Evolutionary conservation across 2,329 filamentous ascomycete species (phyloP), one percentile per base, ranked within the genome.

Genomic region (Stagonosporopsis chrysanthemi): DNA sequence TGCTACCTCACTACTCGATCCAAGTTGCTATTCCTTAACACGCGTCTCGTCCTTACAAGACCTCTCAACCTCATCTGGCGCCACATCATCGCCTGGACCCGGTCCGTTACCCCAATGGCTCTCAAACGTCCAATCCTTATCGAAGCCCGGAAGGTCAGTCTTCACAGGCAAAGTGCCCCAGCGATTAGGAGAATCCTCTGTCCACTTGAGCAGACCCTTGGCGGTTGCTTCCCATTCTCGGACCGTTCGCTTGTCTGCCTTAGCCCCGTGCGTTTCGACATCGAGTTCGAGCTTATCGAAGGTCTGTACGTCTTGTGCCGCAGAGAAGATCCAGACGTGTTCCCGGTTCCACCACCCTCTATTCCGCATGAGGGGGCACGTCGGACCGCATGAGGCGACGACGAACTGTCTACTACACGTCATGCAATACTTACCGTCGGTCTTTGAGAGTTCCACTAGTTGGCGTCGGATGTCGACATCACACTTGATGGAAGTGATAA

Each of bases 381-480:
- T 29, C 4, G 17, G 4, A 24, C 39, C 15, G 23, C 44, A 33
- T 4, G 19, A 49, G 5, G n/a, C 6, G 9, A 31, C n/a, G 11
- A 7, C 15, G 14, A n/a, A 31, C 6, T 24, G 1, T 1, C 3
- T n/a, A 8, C 44, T 35, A 22, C 39, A 49, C 6, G 14, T 39
- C 14, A 15, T 6, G 29, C 45, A 55, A 23, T 44, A 44, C 24
- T 9, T 12, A 3, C 52, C 38, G 3, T 33, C 19, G 1, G 24
- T 33, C 12, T 55, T 33, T 1, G 15, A 19, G 8, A 55, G 52
- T 6, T 1, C 8, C 8, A 55, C 6, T 1, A 49, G 3, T 3
- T 55, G 45, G 3, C 40, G 39, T 9, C 52, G 45, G 5, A 44
- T 17, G 2, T 55, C 52, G 33, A 55, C 33, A 6, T 23, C 35